Evolutionary conservation across 1,284 basidiomycete species (phyloP).

Genomic region (Blastosporella zonata): DNA sequence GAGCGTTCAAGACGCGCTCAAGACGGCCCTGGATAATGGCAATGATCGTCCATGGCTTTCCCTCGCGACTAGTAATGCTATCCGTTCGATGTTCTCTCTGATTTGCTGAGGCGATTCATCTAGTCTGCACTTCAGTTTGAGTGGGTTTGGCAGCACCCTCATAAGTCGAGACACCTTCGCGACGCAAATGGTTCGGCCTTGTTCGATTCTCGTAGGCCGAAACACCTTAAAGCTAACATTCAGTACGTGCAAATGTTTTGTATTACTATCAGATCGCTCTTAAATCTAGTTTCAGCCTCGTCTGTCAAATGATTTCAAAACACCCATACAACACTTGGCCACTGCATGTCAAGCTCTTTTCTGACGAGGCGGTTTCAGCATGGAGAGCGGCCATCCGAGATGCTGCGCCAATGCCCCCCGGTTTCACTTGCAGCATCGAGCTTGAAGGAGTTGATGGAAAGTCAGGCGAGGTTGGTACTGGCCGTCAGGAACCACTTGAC

Average conservation of each 20-base stretch:
- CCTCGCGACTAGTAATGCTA: conserved; percentile 61
- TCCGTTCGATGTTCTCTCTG: neutral
- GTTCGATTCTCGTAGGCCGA: conserved; percentile 31
- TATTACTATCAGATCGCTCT: neutral
- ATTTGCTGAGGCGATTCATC: conserved; percentile 16
- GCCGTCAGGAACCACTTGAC: conserved; percentile 55
- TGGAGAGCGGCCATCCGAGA: conserved; percentile 40
- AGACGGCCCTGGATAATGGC: conserved; percentile 88
- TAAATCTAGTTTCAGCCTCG: conserved; percentile 33
- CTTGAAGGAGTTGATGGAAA: conserved; percentile 74
- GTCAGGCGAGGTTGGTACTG: conserved; percentile 45
- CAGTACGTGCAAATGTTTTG: conserved; percentile 35
- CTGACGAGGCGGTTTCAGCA: conserved; percentile 49
- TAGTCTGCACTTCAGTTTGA: conserved; percentile 83
- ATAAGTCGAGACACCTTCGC: conserved; percentile 56
- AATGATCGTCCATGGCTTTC: conserved; percentile 86
- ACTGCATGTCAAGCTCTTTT: conserved; percentile 68
- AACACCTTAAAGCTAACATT: conserved; percentile 42
- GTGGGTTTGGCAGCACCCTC: conserved; percentile 89
- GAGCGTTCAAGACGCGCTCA: conserved; percentile 71
- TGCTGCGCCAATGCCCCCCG: conserved; percentile 37
- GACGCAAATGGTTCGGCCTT: conserved; percentile 37
- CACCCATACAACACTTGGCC: conserved; percentile 66
- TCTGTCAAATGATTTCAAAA: conserved; percentile 53
- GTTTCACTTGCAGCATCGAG: conserved; percentile 53